Evolutionary conservation across 768 basidiomycete genomes (phyloP), one percentile per base, ranked within the genome.

Genomic region (Mycena albidolilacea): DNA sequence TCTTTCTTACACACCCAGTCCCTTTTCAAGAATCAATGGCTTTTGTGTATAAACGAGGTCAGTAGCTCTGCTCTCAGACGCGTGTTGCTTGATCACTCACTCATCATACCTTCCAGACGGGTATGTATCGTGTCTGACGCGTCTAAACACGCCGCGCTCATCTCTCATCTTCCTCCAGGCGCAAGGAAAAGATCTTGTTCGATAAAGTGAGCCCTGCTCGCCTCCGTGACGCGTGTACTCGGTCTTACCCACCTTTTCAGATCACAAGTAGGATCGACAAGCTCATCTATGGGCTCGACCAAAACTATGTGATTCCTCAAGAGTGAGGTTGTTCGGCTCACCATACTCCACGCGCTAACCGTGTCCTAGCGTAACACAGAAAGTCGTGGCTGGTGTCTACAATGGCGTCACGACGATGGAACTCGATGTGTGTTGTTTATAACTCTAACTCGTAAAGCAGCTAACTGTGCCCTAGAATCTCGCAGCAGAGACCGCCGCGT

Each of bases 401-500:
- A 92, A 94, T 76, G 97, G 97, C 23, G 96, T 99, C 21, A 99
- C 97, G 0, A 99, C 98, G 7, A 93, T 95, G 71, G 98, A 99
- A 82, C 92, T 99, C 68, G 97, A 99, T 83, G 96, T 97, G 77
- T 75, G 94, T 85, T n/a, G 7, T 35, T 15, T n/a, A 10, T 9
- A 14, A 3, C 43, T 1, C 15, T 61, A 17, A 2, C 15, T 61
- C 21, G 5, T 19, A 37, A 35, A 30, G 43, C 39, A 4, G 30
- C 1, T 30, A 15, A 64, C 37, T 1, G 21, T n/a, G 11, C 23
- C 17, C 4, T 59, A 97, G 96, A 98, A 98, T 82, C 92, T 98
- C 50, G 97, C 97, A 0, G 93, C 97, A 8, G 97, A 99, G 85
- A 99, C 98, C 7, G 97, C 98, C 11, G 98, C 98, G 0, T 98